Evolutionary conservation across 495 filamentous ascomycete species (phyloP), one percentile per base, ranked within the genome.

Genomic region (Penicillium mononematosum): DNA sequence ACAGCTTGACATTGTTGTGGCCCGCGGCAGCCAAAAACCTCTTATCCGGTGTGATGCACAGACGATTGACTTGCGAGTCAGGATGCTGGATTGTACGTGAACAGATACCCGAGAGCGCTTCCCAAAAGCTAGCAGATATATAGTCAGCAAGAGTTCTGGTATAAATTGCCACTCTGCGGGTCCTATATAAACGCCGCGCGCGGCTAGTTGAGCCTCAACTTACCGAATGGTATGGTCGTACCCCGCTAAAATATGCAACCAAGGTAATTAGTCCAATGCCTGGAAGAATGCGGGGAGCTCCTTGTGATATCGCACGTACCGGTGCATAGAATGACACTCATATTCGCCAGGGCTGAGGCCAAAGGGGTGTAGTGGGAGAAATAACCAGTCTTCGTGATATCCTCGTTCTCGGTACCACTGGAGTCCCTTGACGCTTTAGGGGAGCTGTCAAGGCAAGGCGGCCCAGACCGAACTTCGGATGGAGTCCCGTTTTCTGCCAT

Each of bases 171-270:
- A 19, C 36, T 22, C 17, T 34, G 24, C 3, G 8, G n/a, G 19
- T 38, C 3, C 11, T 14, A 8, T 10, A 17, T 41, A 25, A n/a
- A 24, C 7, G 7, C 17, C 17, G 10, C 4, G 19, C 44, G 50
- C 24, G 16, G 32, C 25, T 12, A 14, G 3, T n/a, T 19, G 5
- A 46, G 32, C 25, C 17, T 49, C 17, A 42, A 68, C 82, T 68
- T 83, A 96, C 92, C 94, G 85, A 65, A 98, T 98, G 39, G 94
- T 98, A 77, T 98, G 94, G 79, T 98, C 94, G 76, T 98, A 98
- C 63, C 94, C 95, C 73, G 94, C 94, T 90, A 74, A 70, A 51
- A 52, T n/a, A 32, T 25, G 55, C 31, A 47, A 58, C 11, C 24
- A n/a, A 44, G 59, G 48, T 61, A 55, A 68, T 77, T 54, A 74